Evolutionary conservation across 768 basidiomycete species (phyloP), one percentile per base, ranked within the genome.

Genomic region (Serendipita sp.): DNA sequence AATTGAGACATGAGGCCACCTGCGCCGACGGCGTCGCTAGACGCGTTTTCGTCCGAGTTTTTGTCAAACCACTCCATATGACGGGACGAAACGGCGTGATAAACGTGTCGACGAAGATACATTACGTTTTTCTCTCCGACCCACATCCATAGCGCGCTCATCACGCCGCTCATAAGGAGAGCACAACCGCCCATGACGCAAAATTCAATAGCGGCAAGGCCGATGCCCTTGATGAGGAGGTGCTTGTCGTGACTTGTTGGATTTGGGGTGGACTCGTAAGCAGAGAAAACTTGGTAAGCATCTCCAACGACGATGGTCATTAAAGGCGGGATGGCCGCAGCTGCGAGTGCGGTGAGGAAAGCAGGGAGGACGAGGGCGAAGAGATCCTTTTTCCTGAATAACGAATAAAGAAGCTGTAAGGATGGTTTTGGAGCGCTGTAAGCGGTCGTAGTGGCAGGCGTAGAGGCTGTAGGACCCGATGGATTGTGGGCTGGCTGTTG

Each of bases 1-100:
- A 96, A 97, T 70, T 91, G 89, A 61, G 90, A 85, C 92, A 95
- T 94, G 45, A 96, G 76, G 22, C 92, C 93, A 64, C 87, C 91
- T 58, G 91, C 90, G 65, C 90, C 89, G 53, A 85, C 75, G 42
- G 81, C 78, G 34, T 78, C 75, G 48, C 72, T 73, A 45, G 75
- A 71, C 65, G 71, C 68, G 61, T 70, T 66, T 41, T 73, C 69
- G 4, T 73, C 75, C 24, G 77, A 72, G 42, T 76, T 77, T 24
- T 66, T 70, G 16, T 82, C 83, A 70, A 91, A 96, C 93, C 94
- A 96, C n/a, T 78, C 77, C 81, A 95, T 86, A 22, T 85, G 83
- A 68, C 85, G 86, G 24, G 69, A 69, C 16, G 82, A 78, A 28
- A 96, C 81, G 1, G 83, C 80, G 2, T 71, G 68, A 69, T 88